These are phyloP conservation scores for Vicia villosa DNA, from an alignment of 306 rosid species.

Conservation along the genomic window DNA sequence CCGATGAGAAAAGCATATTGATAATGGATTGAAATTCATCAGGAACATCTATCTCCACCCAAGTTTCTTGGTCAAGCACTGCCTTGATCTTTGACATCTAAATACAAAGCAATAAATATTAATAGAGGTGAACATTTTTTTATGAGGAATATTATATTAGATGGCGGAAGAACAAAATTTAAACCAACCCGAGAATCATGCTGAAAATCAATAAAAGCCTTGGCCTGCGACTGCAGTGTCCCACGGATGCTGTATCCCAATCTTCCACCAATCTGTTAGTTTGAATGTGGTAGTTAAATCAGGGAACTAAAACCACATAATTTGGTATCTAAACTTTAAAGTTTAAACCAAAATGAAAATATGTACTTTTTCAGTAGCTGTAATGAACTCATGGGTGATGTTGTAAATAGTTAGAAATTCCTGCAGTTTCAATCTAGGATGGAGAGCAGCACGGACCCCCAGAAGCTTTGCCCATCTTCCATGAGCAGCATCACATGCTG, in stretches of 20 bases:
- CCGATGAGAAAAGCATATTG: constrained; percentile 55
- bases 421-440: constrained; percentile 93
- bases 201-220: constrained; percentile 95
- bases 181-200: constrained; percentile 95
- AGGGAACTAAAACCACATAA: constrained; percentile 37
- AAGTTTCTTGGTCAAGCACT: constrained; percentile 97
- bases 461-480: constrained; percentile 99
- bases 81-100: constrained; percentile 96
- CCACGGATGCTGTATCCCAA: constrained; percentile 99
- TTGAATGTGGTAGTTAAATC: constrained; percentile 37
- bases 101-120: constrained; percentile 39
- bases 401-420: constrained; percentile 82
- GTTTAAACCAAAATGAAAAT: constrained; percentile 25
- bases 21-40: constrained; percentile 93
- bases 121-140: constrained; percentile 30
- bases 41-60: constrained; percentile 99
- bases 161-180: constrained; percentile 13
- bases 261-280: constrained; percentile 95
- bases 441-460: constrained; percentile 94
- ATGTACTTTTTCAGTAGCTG: constrained; percentile 86
- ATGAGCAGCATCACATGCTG: constrained; percentile 99
- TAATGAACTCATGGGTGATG: constrained; percentile 91
- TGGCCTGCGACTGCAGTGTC: constrained; percentile 95
- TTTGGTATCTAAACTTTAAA: constrained; percentile 12
- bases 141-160: constrained; percentile 3